Percentiles rank a stretch among this genome's conserved stretches.
Conservation (phyloP, 768 basidiomycete species). For the Tricholoma saponaceum region DNA sequence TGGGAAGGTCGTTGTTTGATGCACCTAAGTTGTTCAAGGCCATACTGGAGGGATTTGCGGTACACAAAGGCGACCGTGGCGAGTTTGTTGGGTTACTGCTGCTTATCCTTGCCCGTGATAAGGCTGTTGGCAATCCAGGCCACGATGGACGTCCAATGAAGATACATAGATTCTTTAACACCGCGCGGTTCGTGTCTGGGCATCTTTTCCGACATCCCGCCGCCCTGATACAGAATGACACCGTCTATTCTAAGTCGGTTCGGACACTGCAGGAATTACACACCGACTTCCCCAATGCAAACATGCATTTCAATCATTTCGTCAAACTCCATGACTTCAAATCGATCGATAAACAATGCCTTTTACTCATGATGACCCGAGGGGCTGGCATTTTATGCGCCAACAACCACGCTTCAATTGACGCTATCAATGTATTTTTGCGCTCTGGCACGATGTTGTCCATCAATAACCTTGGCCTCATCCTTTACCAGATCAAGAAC, state of each 20-base stretch:
- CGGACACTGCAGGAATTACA: neutral
- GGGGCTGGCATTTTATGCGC: conserved; percentile 1
- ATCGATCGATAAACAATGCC: neutral
- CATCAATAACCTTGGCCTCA: neutral
- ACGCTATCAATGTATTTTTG: conserved; percentile 19
- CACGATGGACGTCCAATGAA: neutral
- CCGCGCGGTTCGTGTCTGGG: neutral
- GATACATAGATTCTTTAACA: neutral
- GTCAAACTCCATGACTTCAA: neutral
- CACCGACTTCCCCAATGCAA: neutral
- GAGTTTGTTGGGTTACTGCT: conserved; percentile 18
- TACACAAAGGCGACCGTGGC: conserved; percentile 20
- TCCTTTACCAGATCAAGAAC: neutral
- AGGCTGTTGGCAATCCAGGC: neutral
- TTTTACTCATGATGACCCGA: neutral
- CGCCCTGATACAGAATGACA: neutral
- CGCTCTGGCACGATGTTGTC: conserved; percentile 14
- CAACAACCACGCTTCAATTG: conserved; percentile 8
- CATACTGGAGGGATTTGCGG: conserved; percentile 10
- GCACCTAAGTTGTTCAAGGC: conserved; percentile 5
- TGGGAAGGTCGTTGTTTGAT: conserved; percentile 11
- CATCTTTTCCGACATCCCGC: neutral
- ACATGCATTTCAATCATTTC: conserved; percentile 20
- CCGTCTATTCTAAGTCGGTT: neutral
- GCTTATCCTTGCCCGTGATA: conserved; percentile 18